phyloP scores from a whole-genome alignment of 2,329 filamentous ascomycete species.

The Penicillium sp. region DNA sequence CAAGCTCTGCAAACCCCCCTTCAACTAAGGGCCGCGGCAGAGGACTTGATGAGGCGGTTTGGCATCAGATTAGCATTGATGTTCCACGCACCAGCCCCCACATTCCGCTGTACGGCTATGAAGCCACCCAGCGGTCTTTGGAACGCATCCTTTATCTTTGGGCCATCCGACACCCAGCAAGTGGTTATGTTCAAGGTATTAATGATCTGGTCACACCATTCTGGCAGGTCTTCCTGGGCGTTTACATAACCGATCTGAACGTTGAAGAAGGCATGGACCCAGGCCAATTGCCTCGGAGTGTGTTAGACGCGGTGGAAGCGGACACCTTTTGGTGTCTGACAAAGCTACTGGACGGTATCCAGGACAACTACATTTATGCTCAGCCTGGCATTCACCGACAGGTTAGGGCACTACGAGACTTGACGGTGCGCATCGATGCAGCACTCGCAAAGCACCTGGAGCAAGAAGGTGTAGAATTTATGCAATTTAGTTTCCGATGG shows the following conservation, averaged over 20 bases:
- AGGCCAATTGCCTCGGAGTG: conserved; percentile 83
- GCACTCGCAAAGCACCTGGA: conserved; percentile 84
- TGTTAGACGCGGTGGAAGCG: conserved; percentile 93
- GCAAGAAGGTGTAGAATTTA: conserved; percentile 90
- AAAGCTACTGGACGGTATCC: conserved; percentile 96
- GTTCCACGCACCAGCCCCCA: conserved; percentile 95
- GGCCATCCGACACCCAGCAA: conserved; percentile 96
- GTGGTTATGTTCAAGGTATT: conserved; percentile 97
- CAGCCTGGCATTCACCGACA: conserved; percentile 96
- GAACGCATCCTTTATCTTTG: conserved; percentile 96
- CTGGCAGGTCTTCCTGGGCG: conserved; percentile 93
- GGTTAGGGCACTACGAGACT: conserved; percentile 81
- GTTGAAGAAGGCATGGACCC: conserved; percentile 96
- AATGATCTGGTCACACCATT: conserved; percentile 98
- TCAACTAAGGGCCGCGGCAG: conserved; percentile 58
- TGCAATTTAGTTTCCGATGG: conserved; percentile 98
- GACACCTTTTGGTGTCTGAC: conserved; percentile 99
- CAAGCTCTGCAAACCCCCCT: conserved; percentile 43
- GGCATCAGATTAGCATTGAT: conserved; percentile 99
- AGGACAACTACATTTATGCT: conserved; percentile 98
- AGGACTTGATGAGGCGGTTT: conserved; percentile 92
- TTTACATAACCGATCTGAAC: conserved; percentile 91
- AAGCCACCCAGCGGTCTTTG: conserved; percentile 89
- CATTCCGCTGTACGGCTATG: conserved; percentile 90
- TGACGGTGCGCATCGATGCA: conserved; percentile 86